Evolutionary conservation across 1,284 basidiomycete species (phyloP), one percentile per base, ranked within the genome.

Genomic region (Gomphus bonarii): DNA sequence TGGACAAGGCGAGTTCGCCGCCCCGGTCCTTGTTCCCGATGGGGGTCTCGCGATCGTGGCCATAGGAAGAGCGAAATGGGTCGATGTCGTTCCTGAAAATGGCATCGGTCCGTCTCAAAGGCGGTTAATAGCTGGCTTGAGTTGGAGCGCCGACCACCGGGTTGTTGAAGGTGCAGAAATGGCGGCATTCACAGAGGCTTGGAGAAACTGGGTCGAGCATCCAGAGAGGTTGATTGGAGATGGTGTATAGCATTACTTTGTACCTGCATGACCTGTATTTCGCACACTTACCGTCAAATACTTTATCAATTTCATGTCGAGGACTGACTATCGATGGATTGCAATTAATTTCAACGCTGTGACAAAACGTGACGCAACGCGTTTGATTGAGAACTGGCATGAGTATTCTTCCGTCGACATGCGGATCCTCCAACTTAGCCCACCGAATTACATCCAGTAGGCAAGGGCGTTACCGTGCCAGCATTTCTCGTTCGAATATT

Each of bases 131-230:
- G 72, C 91, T 50, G 80, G 50, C 33, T n/a, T 51, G 14, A 51
- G 50, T 60, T 95, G 91, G 88, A 85, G 83, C 62, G 94, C 88
- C 33, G 94, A 97, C 68, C 94, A 97, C 73, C 73, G 94, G 18
- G 84, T 95, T 6, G 85, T 95, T 8, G 93, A 97, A 68, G 94
- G 94, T 6, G 93, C 92, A 0, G 94, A 97, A 72, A 69, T 97
- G 60, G 92, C 92, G 48, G 85, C 86, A 57, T 91, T 97, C 68
- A 88, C 94, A 52, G 91, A 95, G 72, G 78, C 79, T 47, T 97
- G 94, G 92, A 85, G 93, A 64, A 74, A 72, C 20, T 91, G 84
- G 72, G 84, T 95, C 31, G 92, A 95, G 72, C 70, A 75, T 22
- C 94, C 94, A 1, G 82, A 80, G 69, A 74, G 85, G 65, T 66